phyloP scores from a whole-genome alignment of 2,329 filamentous ascomycete genomes.

The Sclerotiophoma versabilis region DNA sequence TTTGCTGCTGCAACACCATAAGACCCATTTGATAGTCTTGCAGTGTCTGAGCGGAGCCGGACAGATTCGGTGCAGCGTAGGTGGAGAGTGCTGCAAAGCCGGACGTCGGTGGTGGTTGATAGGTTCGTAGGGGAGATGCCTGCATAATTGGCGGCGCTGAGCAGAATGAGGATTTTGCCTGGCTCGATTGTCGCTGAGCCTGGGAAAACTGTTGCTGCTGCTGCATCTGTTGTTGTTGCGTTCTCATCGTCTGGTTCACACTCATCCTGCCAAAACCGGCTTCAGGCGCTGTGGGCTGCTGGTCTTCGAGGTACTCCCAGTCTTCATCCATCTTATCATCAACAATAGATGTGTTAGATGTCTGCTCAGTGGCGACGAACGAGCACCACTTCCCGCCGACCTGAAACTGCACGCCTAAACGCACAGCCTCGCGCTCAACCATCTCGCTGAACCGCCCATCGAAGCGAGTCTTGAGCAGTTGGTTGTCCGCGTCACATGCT shows the following conservation, averaged over 20 bases:
- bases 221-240: background rate
- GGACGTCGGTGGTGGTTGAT: too few relatives aligned
- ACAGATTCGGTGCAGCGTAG: background rate
- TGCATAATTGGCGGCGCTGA: too few relatives aligned
- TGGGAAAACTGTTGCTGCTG: background rate
- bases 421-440: constrained; percentile 70
- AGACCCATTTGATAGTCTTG: constrained; percentile 87
- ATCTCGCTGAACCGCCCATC: constrained; percentile 64
- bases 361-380: constrained; percentile 70
- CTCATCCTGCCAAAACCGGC: background rate
- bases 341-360: background rate
- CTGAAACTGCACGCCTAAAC: constrained; percentile 70
- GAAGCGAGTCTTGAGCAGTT: constrained; percentile 50
- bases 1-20: constrained; percentile 84
- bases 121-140: background rate
- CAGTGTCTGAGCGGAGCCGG: constrained; percentile 45
- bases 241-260: too few relatives aligned
- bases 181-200: background rate
- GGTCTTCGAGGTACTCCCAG: constrained; percentile 39
- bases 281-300: background rate
- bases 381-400: constrained; percentile 75
- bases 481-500: constrained; percentile 49
- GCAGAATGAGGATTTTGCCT: background rate
- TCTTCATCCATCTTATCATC: constrained; percentile 14
- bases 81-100: background rate